A percentile compares a stretch with the other conserved stretches of the same genome.
Evolutionary conservation across 2,329 filamentous ascomycete species (phyloP).

Genomic region (Davidsoniella neocaledoniae): DNA sequence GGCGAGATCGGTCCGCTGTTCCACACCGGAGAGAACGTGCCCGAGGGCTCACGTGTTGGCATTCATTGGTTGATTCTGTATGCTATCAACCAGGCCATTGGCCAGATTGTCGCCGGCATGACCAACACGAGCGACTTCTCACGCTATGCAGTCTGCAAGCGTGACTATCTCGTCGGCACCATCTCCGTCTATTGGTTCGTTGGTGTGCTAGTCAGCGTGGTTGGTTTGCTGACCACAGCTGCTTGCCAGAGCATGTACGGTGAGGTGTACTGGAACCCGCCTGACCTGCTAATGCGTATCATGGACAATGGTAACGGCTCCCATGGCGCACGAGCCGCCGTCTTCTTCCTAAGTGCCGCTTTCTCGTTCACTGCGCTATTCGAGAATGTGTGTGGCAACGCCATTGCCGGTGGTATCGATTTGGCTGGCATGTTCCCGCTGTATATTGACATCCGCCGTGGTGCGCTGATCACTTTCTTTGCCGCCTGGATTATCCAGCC

Average conservation of each 20-base stretch:
- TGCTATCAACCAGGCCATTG: slow-evolving; percentile 19
- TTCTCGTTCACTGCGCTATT: slow-evolving; percentile 18
- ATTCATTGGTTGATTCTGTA: slow-evolving; percentile 19
- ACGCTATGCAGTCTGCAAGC: slow-evolving; percentile 16
- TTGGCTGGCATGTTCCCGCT: slow-evolving; percentile 17
- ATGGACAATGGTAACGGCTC: slow-evolving; percentile 16
- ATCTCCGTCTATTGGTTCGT: slow-evolving; percentile 17
- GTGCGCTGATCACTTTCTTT: slow-evolving; percentile 16
- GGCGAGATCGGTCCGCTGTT: slow-evolving; percentile 29
- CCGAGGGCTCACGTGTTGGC: slow-evolving; percentile 14
- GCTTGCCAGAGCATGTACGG: slow-evolving; percentile 17
- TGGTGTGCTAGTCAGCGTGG: slow-evolving; percentile 17
- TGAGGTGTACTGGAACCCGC: slow-evolving; percentile 13
- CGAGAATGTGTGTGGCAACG: slow-evolving; percentile 19
- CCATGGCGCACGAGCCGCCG: slow-evolving; percentile 15
- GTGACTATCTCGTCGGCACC: slow-evolving; percentile 16
- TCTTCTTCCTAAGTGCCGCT: slow-evolving; percentile 17
- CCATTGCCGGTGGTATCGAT: slow-evolving; percentile 18
- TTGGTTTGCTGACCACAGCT: slow-evolving; percentile 16
- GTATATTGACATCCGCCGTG: slow-evolving; percentile 18
- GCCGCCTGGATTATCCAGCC: slow-evolving; percentile 17
- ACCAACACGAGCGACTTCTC: slow-evolving; percentile 19
- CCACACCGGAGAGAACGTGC: slow-evolving; percentile 15
- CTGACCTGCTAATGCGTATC: slow-evolving; percentile 15
- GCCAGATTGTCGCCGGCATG: slow-evolving; percentile 17